Conservation (phyloP, 2,329 filamentous ascomycete species). For the Penicillium freii region DNA sequence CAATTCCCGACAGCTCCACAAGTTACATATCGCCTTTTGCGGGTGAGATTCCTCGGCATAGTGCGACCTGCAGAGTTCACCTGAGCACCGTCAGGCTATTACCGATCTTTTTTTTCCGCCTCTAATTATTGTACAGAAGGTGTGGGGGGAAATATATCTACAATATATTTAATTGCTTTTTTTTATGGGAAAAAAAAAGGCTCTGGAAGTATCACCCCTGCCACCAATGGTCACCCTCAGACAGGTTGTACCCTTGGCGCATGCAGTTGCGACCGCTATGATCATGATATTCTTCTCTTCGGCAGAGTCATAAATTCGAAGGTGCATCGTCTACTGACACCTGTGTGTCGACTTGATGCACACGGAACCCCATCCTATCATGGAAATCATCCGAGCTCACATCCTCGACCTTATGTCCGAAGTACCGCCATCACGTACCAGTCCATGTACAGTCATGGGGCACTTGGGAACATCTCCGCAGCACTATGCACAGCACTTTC, state of each 20-base stretch:
- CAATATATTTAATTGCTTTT: not conserved
- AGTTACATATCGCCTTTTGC: constrained; percentile 4
- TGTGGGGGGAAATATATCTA: too few species aligned
- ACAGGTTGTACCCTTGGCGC: constrained; percentile 22
- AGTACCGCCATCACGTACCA: not conserved
- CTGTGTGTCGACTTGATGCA: constrained; percentile 7
- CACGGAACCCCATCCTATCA: constrained; percentile 18
- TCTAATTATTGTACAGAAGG: not conserved
- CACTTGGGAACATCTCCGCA: not conserved
- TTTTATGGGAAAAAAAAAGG: not conserved
- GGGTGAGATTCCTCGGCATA: constrained; percentile 12
- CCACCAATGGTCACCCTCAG: constrained; percentile 15
- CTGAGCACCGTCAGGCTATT: constrained; percentile 6
- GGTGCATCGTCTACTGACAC: not conserved
- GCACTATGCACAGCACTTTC: not conserved
- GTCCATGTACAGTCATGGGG: not conserved
- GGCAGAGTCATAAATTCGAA: not conserved
- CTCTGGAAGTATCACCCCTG: constrained; percentile 5
- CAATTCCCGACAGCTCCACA: constrained; percentile 19
- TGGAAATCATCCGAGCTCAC: constrained; percentile 18
- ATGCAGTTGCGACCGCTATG: constrained; percentile 21
- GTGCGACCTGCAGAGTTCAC: constrained; percentile 18
- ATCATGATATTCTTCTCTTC: constrained; percentile 17
- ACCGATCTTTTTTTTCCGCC: not conserved
- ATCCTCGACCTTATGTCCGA: not conserved